Percentiles rank a stretch among this genome's conserved stretches.
These are phyloP conservation scores for Aspergillus ochraceoroseus DNA, from an alignment of 2,329 filamentous ascomycete genomes.

Conservation along the genomic window DNA sequence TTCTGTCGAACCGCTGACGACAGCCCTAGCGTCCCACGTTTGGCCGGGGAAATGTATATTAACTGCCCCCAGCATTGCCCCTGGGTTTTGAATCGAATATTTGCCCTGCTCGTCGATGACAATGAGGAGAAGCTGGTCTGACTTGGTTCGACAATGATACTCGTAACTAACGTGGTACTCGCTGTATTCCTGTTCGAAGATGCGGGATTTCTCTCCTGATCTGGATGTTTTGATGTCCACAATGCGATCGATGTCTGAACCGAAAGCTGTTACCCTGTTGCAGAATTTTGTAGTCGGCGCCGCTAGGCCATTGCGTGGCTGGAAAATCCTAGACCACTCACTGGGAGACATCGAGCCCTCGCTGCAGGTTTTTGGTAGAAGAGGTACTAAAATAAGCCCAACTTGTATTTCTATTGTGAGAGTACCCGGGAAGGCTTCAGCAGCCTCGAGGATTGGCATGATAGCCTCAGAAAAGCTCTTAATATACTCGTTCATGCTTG, in stretches of 20 bases:
- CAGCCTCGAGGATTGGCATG: slow-evolving; percentile 31
- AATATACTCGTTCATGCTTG: slow-evolving; percentile 11
- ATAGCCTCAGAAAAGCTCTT: slow-evolving; percentile 29
- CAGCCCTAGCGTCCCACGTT: slow-evolving; percentile 40
- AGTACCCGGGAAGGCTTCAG: slow-evolving; percentile 33
- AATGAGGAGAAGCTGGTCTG: slow-evolving; percentile 31
- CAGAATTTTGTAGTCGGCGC: slow-evolving; percentile 34
- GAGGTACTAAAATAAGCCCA: slow-evolving; percentile 33
- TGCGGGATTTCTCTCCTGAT: slow-evolving; percentile 13
- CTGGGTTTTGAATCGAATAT: slow-evolving; percentile 26
- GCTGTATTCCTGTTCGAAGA: slow-evolving; percentile 29
- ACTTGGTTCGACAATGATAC: slow-evolving; percentile 36
- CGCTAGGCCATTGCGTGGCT: slow-evolving; percentile 25
- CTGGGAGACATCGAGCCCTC: slow-evolving; percentile 19
- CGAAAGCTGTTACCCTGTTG: slow-evolving; percentile 38
- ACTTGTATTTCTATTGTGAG: slow-evolving; percentile 37
- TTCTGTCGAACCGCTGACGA: slow-evolving; percentile 28
- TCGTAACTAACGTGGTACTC: slow-evolving; percentile 34
- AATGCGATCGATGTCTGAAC: slow-evolving; percentile 39
- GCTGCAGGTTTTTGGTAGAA: slow-evolving; percentile 23
- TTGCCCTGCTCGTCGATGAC: slow-evolving; percentile 33
- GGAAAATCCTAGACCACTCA: slow-evolving; percentile 34
- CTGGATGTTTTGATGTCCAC: slow-evolving; percentile 31
- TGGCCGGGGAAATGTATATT: slow-evolving; percentile 39
- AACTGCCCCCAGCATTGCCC: slow-evolving; percentile 30